These are phyloP conservation scores for Cercospora janseana DNA, from an alignment of 2,329 filamentous ascomycete genomes.

Conservation along the genomic window DNA sequence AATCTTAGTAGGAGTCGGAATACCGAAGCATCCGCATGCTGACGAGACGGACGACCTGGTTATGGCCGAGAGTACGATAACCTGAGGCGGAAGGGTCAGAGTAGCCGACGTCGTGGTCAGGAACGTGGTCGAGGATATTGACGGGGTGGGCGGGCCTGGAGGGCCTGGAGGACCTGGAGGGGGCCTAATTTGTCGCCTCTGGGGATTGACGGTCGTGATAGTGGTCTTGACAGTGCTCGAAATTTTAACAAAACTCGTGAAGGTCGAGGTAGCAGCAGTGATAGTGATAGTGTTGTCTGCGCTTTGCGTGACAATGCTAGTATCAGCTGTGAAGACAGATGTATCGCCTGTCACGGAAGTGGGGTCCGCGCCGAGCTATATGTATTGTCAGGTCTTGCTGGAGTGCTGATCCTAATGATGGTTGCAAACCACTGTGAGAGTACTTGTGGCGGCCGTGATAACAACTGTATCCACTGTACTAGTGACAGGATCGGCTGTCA, in stretches of 20 bases:
- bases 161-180: no score
- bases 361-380: neutral
- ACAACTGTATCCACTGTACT: neutral
- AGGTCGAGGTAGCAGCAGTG: neutral
- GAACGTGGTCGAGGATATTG: no score
- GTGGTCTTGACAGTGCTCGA: neutral
- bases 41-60: neutral
- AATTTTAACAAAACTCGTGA: neutral
- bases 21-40: neutral
- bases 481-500: neutral
- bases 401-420: neutral
- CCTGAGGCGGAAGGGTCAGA: neutral
- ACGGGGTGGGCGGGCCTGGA: no score
- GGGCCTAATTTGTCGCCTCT: neutral
- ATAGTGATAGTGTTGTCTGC: neutral
- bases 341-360: neutral
- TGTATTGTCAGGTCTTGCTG: neutral
- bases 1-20: neutral
- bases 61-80: neutral
- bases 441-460: neutral
- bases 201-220: neutral
- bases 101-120: neutral
- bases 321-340: neutral
- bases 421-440: neutral
- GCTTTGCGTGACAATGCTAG: neutral